Evolutionary conservation across 768 basidiomycete species (phyloP).

Genomic region (Termitomyces sp.): DNA sequence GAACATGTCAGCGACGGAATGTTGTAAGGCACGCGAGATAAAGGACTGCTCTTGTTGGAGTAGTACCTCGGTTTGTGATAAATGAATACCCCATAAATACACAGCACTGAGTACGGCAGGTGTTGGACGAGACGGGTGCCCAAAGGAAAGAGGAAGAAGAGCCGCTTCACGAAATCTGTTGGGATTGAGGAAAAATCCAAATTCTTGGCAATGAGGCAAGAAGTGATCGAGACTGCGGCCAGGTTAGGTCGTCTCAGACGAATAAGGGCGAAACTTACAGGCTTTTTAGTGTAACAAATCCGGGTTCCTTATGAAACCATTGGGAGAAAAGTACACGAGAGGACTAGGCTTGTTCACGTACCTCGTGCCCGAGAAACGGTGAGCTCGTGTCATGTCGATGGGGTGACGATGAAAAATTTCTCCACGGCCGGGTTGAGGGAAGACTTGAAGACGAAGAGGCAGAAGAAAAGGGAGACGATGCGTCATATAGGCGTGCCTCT

Average conservation of each 20-base stretch:
- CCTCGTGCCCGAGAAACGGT: conserved; percentile 35
- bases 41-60: conserved; percentile 40
- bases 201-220: conserved; percentile 47
- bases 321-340: not conserved
- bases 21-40: conserved; percentile 43
- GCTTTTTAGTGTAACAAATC: conserved; percentile 28
- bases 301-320: conserved; percentile 30
- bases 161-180: conserved; percentile 41
- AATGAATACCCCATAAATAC: conserved; percentile 48
- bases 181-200: conserved; percentile 62
- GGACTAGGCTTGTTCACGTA: conserved; percentile 16
- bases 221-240: conserved; percentile 51
- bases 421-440: conserved; percentile 40
- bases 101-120: conserved; percentile 44
- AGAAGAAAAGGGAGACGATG: conserved; percentile 39
- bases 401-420: conserved; percentile 34
- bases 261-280: conserved; percentile 24
- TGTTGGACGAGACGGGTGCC: conserved; percentile 41
- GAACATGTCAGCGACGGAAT: conserved; percentile 40
- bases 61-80: conserved; percentile 36
- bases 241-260: conserved; percentile 1
- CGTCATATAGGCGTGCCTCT: conserved; percentile 23
- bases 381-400: conserved; percentile 28
- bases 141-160: conserved; percentile 44
- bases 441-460: conserved; percentile 40